Evolutionary conservation across 495 filamentous ascomycete species (phyloP).

Genomic region (Penicillium angulare): DNA sequence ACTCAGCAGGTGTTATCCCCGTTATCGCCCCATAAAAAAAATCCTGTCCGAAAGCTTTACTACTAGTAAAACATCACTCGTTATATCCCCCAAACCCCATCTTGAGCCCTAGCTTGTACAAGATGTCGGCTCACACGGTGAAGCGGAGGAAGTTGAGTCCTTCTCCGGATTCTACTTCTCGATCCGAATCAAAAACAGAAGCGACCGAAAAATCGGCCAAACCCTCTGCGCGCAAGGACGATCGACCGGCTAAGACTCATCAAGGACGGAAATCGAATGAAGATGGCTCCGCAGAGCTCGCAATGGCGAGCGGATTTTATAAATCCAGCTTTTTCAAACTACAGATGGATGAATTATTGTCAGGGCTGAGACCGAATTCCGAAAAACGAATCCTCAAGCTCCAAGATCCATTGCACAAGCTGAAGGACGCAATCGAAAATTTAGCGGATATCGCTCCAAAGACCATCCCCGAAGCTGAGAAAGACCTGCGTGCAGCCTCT

Average conservation of each 20-base stretch:
- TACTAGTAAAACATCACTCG: too few relatives aligned
- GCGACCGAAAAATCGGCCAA: conserved; percentile 5
- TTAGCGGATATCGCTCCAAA: conserved; percentile 57
- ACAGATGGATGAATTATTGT: conserved; percentile 80
- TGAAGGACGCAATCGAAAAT: conserved; percentile 74
- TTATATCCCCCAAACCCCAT: not conserved
- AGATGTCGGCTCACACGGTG: conserved; percentile 33
- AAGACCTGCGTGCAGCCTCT: conserved; percentile 61
- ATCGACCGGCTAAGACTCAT: conserved; percentile 8
- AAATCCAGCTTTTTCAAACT: conserved; percentile 80
- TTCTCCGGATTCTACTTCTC: conserved; percentile 19
- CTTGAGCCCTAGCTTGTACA: not conserved
- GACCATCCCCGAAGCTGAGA: conserved; percentile 63
- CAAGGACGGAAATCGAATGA: conserved; percentile 17
- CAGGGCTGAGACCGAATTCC: conserved; percentile 66
- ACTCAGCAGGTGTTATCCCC: conserved; percentile 16
- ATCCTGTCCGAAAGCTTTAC: conserved; percentile 6
- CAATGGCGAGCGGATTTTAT: conserved; percentile 49
- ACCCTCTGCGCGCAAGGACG: conserved; percentile 8
- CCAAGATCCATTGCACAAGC: conserved; percentile 66
- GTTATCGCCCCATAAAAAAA: conserved; percentile 27
- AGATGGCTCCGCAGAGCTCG: conserved; percentile 38
- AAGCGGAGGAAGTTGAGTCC: conserved; percentile 42
- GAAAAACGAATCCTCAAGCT: conserved; percentile 59
- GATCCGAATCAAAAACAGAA: conserved; percentile 7